A percentile compares a stretch with the other conserved stretches of the same genome.
Evolutionary conservation across 805 yeast species (phyloP).

Genomic region (Helenozyma baotianmanensis): DNA sequence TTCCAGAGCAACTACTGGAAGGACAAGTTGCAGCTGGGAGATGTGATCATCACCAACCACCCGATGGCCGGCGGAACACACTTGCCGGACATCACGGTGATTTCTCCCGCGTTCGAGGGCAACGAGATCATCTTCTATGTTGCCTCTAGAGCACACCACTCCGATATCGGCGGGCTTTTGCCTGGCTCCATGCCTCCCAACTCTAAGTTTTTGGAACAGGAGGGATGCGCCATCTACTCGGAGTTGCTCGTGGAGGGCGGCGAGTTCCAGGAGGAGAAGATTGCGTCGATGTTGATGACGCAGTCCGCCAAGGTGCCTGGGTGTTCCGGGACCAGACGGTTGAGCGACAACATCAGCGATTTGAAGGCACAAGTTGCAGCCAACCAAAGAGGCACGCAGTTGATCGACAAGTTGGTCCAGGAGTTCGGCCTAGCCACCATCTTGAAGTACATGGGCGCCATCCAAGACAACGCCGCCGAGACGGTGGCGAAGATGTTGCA

Average conservation of each 20-base stretch:
- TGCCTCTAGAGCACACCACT: slow-evolving; percentile 94
- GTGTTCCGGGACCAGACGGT: slow-evolving; percentile 82
- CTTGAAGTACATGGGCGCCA: slow-evolving; percentile 15
- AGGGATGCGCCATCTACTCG: slow-evolving; percentile 84
- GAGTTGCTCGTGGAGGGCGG: slow-evolving; percentile 69
- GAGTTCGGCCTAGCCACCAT: slow-evolving; percentile 16
- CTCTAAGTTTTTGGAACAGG: slow-evolving; percentile 79
- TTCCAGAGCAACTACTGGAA: slow-evolving; percentile 38
- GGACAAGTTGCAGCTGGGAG: slow-evolving; percentile 37
- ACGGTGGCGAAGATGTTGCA: slow-evolving; percentile 15
- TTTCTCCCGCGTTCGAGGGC: slow-evolving; percentile 74
- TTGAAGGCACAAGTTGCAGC: slow-evolving; percentile 38
- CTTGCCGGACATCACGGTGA: slow-evolving; percentile 67
- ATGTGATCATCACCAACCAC: slow-evolving; percentile 41
- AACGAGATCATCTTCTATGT: slow-evolving; percentile 67
- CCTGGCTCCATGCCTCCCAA: slow-evolving; percentile 97
- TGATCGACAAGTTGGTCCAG: slow-evolving; percentile 13
- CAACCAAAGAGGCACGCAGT: slow-evolving; percentile 13
- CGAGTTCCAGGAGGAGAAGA: slow-evolving; percentile 66
- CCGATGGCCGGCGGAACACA: slow-evolving; percentile 42
- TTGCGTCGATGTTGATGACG: slow-evolving; percentile 55
- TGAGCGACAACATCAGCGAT: slow-evolving; percentile 75
- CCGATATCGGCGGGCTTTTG: slow-evolving; percentile 88
- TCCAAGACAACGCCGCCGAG: slow-evolving; percentile 17
- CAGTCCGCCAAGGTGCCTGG: slow-evolving; percentile 82